Evolutionary conservation across 2,329 filamentous ascomycete genomes (phyloP).

Genomic region (Colletotrichum spaethianum): DNA sequence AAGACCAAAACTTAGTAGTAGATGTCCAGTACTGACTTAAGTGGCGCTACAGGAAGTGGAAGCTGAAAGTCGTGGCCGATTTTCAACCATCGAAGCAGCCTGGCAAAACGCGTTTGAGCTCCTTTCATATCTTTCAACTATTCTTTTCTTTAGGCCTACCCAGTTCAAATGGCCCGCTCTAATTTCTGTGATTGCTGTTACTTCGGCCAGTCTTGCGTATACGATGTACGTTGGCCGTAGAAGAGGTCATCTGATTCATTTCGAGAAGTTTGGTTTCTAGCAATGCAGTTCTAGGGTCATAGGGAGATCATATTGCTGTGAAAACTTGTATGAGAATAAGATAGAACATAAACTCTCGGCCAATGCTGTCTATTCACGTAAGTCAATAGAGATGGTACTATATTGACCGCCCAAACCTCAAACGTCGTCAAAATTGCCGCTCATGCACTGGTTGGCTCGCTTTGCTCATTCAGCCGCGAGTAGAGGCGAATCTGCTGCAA

Average conservation of each 20-base stretch:
- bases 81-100: slow-evolving; percentile 77
- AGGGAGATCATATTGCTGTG: no score
- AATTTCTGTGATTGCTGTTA: slow-evolving; percentile 71
- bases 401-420: no score
- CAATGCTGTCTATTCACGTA: background rate
- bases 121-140: slow-evolving; percentile 75
- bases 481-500: slow-evolving; percentile 24
- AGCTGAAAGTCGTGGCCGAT: slow-evolving; percentile 71
- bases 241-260: slow-evolving; percentile 14
- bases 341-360: no score
- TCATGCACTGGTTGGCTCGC: background rate
- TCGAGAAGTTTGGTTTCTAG: slow-evolving; percentile 5
- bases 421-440: no score
- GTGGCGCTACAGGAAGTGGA: slow-evolving; percentile 62
- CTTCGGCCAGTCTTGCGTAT: slow-evolving; percentile 64
- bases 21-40: background rate
- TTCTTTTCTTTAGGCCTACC: slow-evolving; percentile 73
- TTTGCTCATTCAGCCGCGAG: background rate
- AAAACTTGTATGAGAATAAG: no score
- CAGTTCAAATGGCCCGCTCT: slow-evolving; percentile 76
- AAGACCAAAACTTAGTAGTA: background rate
- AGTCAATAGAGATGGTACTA: no score
- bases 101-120: slow-evolving; percentile 81
- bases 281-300: background rate
- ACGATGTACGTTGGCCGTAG: slow-evolving; percentile 63